These are phyloP conservation scores for Pseudozyma flocculosa DNA, from an alignment of 1,284 basidiomycete species.

Conservation along the genomic window DNA sequence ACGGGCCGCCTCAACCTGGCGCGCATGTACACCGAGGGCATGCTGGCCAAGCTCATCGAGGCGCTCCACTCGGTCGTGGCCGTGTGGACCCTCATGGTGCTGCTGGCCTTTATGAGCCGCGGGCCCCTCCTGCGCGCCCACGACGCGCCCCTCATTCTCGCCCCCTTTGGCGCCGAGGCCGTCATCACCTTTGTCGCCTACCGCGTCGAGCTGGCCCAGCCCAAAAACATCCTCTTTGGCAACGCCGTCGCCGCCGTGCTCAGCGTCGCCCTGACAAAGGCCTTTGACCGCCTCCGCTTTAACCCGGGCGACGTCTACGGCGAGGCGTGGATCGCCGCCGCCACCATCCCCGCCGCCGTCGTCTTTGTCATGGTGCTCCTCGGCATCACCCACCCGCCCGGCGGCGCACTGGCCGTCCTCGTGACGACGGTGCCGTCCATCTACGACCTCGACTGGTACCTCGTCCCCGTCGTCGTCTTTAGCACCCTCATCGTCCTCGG, in stretches of 20 bases:
- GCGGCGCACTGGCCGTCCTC: constrained; percentile 41
- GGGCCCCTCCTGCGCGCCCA: constrained; percentile 22
- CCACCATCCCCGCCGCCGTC: constrained; percentile 17
- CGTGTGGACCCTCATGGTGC: constrained; percentile 19
- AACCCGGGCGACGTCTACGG: constrained; percentile 24
- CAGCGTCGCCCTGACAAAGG: constrained; percentile 39
- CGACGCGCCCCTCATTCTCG: constrained; percentile 26
- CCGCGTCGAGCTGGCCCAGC: constrained; percentile 38
- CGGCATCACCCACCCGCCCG: constrained; percentile 45
- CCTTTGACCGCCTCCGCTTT: constrained; percentile 31
- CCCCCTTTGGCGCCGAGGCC: constrained; percentile 47
- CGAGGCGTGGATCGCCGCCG: constrained; percentile 34
- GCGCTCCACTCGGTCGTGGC: constrained; percentile 28
- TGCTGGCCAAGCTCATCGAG: constrained; percentile 16
- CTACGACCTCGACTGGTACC: constrained; percentile 25
- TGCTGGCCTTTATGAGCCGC: constrained; percentile 14
- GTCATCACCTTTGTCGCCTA: constrained; percentile 44
- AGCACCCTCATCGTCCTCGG: constrained; percentile 37
- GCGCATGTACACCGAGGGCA: constrained; percentile 18
- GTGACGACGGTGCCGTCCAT: constrained; percentile 29
- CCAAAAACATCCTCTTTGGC: constrained; percentile 44
- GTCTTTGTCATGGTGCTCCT: constrained; percentile 47
- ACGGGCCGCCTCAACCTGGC: constrained; percentile 20
- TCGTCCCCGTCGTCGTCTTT: constrained; percentile 27
- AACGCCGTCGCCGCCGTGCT: constrained; percentile 42